Evolutionary conservation across 2,329 filamentous ascomycete genomes (phyloP).

Genomic region (Periconia macrospinosa): DNA sequence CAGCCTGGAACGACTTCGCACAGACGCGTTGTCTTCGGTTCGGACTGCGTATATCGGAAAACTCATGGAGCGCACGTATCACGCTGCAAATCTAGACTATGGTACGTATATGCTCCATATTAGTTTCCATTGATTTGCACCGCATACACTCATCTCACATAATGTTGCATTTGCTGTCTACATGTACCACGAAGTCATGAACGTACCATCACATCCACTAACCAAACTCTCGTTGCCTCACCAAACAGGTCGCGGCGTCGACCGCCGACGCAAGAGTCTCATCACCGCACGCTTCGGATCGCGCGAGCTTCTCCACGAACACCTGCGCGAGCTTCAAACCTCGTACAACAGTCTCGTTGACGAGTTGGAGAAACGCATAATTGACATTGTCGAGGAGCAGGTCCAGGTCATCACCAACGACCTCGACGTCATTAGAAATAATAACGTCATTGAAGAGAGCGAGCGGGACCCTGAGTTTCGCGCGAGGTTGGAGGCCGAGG

Average conservation of each 20-base stretch:
- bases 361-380: slow-evolving; percentile 8
- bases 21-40: slow-evolving; percentile 13
- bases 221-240: background rate
- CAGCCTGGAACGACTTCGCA: slow-evolving; percentile 8
- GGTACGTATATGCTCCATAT: slow-evolving; percentile 7
- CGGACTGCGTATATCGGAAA: slow-evolving; percentile 20
- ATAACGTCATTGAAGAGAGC: slow-evolving; percentile 22
- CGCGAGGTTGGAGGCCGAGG: slow-evolving; percentile 6
- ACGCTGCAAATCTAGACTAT: slow-evolving; percentile 19
- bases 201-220: background rate
- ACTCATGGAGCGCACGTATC: slow-evolving; percentile 20
- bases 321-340: slow-evolving; percentile 10
- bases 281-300: slow-evolving; percentile 16
- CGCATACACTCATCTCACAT: background rate
- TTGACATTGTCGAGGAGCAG: slow-evolving; percentile 10
- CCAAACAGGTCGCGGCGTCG: slow-evolving; percentile 2
- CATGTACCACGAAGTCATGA: background rate
- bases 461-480: slow-evolving; percentile 20
- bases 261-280: slow-evolving; percentile 13
- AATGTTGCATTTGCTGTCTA: background rate
- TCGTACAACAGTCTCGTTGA: slow-evolving; percentile 6
- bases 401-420: slow-evolving; percentile 15
- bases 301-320: slow-evolving; percentile 10
- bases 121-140: background rate
- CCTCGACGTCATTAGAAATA: slow-evolving; percentile 17